Conservation (phyloP, 106 monocot genomes). For the Vanilla planifolia region DNA sequence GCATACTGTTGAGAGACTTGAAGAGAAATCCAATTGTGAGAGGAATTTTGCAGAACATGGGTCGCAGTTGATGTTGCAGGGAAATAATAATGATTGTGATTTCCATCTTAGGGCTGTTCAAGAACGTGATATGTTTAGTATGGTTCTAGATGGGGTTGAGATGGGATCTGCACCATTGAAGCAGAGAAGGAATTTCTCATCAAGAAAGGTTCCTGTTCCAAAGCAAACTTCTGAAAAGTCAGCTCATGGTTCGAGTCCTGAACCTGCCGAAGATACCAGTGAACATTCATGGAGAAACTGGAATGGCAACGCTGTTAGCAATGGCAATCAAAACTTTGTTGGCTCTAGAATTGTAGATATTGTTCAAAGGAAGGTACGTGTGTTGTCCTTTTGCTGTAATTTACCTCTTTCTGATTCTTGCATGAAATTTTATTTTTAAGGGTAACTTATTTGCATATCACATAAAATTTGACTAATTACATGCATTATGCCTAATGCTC, state of each 20-base stretch:
- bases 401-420: too few relatives aligned
- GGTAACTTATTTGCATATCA: too few relatives aligned
- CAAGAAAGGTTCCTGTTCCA: slow-evolving; percentile 36
- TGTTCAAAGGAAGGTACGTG: slow-evolving; percentile 74
- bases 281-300: slow-evolving; percentile 59
- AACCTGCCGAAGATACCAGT: slow-evolving; percentile 28
- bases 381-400: slow-evolving; percentile 6
- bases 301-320: slow-evolving; percentile 33
- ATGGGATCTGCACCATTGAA: slow-evolving; percentile 18
- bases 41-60: slow-evolving; percentile 19
- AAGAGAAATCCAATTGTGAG: slow-evolving; percentile 41
- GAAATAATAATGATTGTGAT: slow-evolving; percentile 29
- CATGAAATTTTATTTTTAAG: too few relatives aligned
- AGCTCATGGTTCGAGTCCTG: slow-evolving; percentile 40
- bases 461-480: too few relatives aligned
- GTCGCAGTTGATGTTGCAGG: slow-evolving; percentile 19
- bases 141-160: slow-evolving; percentile 29
- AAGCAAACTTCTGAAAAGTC: slow-evolving; percentile 28
- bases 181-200: slow-evolving; percentile 39
- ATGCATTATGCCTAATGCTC: too few relatives aligned
- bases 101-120: slow-evolving; percentile 19
- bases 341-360: slow-evolving; percentile 56
- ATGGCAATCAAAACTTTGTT: slow-evolving; percentile 15
- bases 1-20: slow-evolving; percentile 42
- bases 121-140: slow-evolving; percentile 25